Evolutionary conservation across 2,329 filamentous ascomycete species (phyloP).

Genomic region (Corniculantispora saksenae): DNA sequence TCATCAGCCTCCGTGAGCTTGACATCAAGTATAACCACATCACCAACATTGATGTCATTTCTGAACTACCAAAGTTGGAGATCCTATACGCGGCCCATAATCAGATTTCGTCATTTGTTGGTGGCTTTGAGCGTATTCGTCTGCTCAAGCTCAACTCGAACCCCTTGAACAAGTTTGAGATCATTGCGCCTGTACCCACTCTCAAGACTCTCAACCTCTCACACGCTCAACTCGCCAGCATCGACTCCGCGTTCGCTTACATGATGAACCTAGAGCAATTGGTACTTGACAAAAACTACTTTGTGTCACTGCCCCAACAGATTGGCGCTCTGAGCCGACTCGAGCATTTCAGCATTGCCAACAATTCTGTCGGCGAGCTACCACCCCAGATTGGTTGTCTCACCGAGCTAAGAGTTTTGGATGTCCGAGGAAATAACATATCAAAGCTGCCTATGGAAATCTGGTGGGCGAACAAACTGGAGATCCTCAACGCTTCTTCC

Average conservation of each 20-base stretch:
- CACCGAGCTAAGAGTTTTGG: conserved; percentile 78
- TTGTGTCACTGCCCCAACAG: conserved; percentile 82
- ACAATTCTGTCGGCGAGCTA: conserved; percentile 82
- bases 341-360: conserved; percentile 90
- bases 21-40: conserved; percentile 94
- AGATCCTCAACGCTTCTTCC: conserved; percentile 91
- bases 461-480: conserved; percentile 91
- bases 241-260: conserved; percentile 86
- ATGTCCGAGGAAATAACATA: conserved; percentile 92
- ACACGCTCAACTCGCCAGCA: conserved; percentile 84
- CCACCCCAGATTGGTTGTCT: conserved; percentile 88
- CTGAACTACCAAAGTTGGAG: conserved; percentile 81
- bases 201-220: conserved; percentile 86
- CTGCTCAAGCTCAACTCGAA: conserved; percentile 91
- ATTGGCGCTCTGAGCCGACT: conserved; percentile 81
- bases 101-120: conserved; percentile 83
- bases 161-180: conserved; percentile 89
- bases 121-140: conserved; percentile 81
- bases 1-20: conserved; percentile 81
- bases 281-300: conserved; percentile 91
- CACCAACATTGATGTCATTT: conserved; percentile 83
- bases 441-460: conserved; percentile 85
- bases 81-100: conserved; percentile 91
- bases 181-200: conserved; percentile 74
- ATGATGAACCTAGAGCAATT: conserved; percentile 85